Evolutionary conservation across 768 basidiomycete genomes (phyloP), one percentile per base, ranked within the genome.

Genomic region (Clitopilus hobsonii): DNA sequence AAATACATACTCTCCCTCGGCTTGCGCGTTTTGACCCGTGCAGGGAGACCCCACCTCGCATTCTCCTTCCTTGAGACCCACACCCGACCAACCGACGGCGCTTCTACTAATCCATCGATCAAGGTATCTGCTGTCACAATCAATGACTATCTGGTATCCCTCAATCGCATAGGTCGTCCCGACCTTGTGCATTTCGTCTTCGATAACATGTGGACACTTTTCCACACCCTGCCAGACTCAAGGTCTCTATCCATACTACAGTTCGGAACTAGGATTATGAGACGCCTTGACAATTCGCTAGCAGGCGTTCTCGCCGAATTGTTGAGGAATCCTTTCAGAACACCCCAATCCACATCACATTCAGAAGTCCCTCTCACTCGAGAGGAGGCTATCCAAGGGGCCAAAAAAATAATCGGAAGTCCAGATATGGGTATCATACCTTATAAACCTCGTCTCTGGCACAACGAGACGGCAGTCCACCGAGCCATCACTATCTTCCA

Each of bases 161-260:
- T 91, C 38, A 72, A 74, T 23, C 74, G 74, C 20, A 73, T 75
- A 18, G 69, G 74, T 26, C 80, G 88, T 2, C 86, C 86, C 0
- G 87, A 89, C 59, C 69, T 78, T 6, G 76, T 86, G 3, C 85
- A 89, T 65, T 69, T 70, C 38, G 61, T 91, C 1, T 93, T 88
- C 86, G 83, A 86, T n/a, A 68, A 82, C 23, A 80, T 90, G 69
- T 71, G 71, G 3, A 61, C 67, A 0, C 65, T 91, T 2, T 94
- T 88, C 65, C 75, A 72, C 4, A 71, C 85, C 0, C 65, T 71
- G 2, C 86, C 85, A 0, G 80, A 87, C 47, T 65, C 74, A 16
- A 65, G 68, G 50, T 81, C 86, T 26, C 77, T 93, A 52, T 73
- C 75, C 41, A 72, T 85, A 52, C 63, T 93, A 10, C 74, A 92